phyloP scores from a whole-genome alignment of 805 yeast genomes.

The Pichia cephalocereana region DNA sequence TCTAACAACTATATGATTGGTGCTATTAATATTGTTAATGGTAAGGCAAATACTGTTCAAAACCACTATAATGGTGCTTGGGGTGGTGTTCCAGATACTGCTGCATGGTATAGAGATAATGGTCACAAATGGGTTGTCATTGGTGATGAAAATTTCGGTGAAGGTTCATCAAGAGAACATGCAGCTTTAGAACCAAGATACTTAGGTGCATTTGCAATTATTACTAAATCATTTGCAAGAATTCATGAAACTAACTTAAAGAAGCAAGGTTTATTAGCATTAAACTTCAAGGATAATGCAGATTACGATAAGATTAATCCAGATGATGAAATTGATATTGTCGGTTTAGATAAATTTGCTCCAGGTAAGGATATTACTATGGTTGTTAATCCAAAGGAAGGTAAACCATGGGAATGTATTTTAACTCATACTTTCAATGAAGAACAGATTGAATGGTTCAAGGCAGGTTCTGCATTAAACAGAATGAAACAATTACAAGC shows the following conservation, averaged over 20 bases:
- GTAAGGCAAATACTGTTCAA: slow-evolving; percentile 84
- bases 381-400: slow-evolving; percentile 66
- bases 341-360: slow-evolving; percentile 76
- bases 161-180: slow-evolving; percentile 99
- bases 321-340: slow-evolving; percentile 78
- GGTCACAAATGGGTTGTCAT: slow-evolving; percentile 95
- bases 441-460: slow-evolving; percentile 99
- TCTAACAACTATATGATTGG: slow-evolving; percentile 99
- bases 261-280: slow-evolving; percentile 98
- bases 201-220: slow-evolving; percentile 97
- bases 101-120: slow-evolving; percentile 86
- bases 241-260: slow-evolving; percentile 99
- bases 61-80: slow-evolving; percentile 87
- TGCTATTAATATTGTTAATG: slow-evolving; percentile 94
- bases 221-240: slow-evolving; percentile 96
- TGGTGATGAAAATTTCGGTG: slow-evolving; percentile 99
- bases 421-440: slow-evolving; percentile 93
- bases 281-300: slow-evolving; percentile 80
- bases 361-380: slow-evolving; percentile 87
- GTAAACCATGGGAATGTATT: slow-evolving; percentile 79
- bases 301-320: slow-evolving; percentile 93
- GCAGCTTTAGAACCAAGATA: slow-evolving; percentile 99
- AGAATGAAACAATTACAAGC: slow-evolving; percentile 41
- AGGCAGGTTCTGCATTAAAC: slow-evolving; percentile 98
- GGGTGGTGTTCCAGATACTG: slow-evolving; percentile 96